Evolutionary conservation across 208 protist species (phyloP).

Genomic region (Zelonia costaricensis): DNA sequence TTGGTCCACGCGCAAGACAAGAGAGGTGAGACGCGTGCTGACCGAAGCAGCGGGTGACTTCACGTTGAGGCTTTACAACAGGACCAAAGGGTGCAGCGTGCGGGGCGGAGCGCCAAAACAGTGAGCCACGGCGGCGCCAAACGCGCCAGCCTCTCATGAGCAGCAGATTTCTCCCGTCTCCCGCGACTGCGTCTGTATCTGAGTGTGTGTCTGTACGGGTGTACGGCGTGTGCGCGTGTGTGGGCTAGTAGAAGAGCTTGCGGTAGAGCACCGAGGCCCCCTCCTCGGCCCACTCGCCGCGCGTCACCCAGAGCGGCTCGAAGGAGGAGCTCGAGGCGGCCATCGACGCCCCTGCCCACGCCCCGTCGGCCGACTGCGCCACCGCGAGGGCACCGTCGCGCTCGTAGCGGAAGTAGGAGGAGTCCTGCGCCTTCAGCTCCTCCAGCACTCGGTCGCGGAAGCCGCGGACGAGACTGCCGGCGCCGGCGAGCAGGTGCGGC

Average conservation of each 20-base stretch:
- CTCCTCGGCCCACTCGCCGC: constrained; percentile 72
- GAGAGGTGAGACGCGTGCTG: too few species aligned
- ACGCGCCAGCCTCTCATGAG: too few species aligned
- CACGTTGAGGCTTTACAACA: too few species aligned
- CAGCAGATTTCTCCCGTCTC: too few species aligned
- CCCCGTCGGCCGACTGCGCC: constrained; percentile 37
- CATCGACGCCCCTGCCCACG: constrained; percentile 81
- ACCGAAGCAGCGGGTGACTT: too few species aligned
- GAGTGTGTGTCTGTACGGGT: too few species aligned
- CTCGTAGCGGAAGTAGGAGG: constrained; percentile 79
- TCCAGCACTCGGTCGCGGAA: constrained; percentile 57
- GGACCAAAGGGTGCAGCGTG: too few species aligned
- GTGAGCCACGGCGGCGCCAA: too few species aligned
- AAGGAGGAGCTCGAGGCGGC: constrained; percentile 78
- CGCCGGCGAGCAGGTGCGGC: constrained; percentile 73
- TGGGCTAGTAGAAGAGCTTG: constrained; percentile 66
- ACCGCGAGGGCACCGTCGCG: constrained; percentile 45
- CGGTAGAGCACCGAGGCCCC: constrained; percentile 65
- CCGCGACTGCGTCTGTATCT: background rate
- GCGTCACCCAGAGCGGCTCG: constrained; percentile 77
- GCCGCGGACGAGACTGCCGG: constrained; percentile 37
- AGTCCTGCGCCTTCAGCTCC: constrained; percentile 65
- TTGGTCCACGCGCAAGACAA: too few species aligned
- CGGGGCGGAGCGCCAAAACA: too few species aligned
- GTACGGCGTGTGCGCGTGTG: background rate